A percentile compares a stretch with the other conserved stretches of the same genome.
Evolutionary conservation across 495 filamentous ascomycete species (phyloP).

Genomic region (Aspergillus taichungensis): DNA sequence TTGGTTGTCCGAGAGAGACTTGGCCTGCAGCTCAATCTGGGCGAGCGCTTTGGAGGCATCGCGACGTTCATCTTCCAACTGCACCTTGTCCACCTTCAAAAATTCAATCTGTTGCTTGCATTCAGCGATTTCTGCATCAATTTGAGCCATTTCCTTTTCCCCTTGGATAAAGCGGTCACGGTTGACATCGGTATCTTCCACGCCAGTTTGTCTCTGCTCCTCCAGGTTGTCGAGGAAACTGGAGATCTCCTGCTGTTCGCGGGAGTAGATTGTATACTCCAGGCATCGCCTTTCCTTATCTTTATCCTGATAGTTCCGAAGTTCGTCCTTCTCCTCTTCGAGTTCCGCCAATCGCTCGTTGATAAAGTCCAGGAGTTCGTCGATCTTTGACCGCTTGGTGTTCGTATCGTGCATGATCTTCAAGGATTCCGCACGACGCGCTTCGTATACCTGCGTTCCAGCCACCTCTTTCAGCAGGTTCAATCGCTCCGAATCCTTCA

Average conservation of each 20-base stretch:
- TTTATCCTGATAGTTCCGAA: slow-evolving; percentile 86
- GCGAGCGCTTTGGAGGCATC: slow-evolving; percentile 69
- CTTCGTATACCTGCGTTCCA: slow-evolving; percentile 94
- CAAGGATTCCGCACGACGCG: slow-evolving; percentile 75
- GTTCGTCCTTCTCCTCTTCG: slow-evolving; percentile 94
- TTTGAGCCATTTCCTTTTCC: slow-evolving; percentile 69
- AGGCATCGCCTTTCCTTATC: slow-evolving; percentile 87
- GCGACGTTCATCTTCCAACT: slow-evolving; percentile 82
- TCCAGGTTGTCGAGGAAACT: slow-evolving; percentile 77
- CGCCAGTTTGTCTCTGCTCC: slow-evolving; percentile 66
- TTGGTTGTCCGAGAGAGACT: slow-evolving; percentile 70
- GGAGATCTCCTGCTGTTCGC: slow-evolving; percentile 71
- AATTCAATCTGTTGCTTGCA: slow-evolving; percentile 77
- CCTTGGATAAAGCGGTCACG: slow-evolving; percentile 65
- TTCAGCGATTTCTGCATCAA: slow-evolving; percentile 70
- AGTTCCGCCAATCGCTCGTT: slow-evolving; percentile 81
- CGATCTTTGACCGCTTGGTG: slow-evolving; percentile 88
- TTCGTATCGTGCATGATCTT: slow-evolving; percentile 98
- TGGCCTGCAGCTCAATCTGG: slow-evolving; percentile 76
- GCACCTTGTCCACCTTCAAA: slow-evolving; percentile 74
- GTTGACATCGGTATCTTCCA: slow-evolving; percentile 75
- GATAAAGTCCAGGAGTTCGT: slow-evolving; percentile 84
- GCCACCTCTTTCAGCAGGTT: slow-evolving; percentile 94
- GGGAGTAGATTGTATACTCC: slow-evolving; percentile 88
- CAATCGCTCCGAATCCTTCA: slow-evolving; percentile 88